Percentiles rank a stretch among this genome's conserved stretches.
Evolutionary conservation across 2,329 filamentous ascomycete species (phyloP).

Genomic region (Aspergillus sp.): DNA sequence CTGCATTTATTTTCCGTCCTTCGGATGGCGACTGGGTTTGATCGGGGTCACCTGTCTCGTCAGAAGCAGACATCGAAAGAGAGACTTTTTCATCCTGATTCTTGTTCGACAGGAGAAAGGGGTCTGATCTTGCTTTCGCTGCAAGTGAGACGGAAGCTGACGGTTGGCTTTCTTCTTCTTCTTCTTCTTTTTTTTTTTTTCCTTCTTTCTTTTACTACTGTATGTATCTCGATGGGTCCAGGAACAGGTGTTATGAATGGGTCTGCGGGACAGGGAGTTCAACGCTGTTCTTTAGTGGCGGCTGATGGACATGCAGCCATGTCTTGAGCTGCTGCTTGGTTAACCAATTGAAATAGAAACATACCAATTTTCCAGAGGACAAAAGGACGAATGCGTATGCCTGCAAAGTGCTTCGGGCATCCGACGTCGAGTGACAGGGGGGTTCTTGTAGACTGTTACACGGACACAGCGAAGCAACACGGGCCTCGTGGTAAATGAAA

Average conservation of each 20-base stretch:
- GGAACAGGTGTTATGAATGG: slow-evolving; percentile 33
- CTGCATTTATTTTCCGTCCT: not conserved
- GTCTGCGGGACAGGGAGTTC: slow-evolving; percentile 30
- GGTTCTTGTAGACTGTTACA: not conserved
- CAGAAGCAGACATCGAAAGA: slow-evolving; percentile 2
- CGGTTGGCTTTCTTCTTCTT: too few species aligned
- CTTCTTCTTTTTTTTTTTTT: too few species aligned
- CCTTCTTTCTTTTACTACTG: slow-evolving; percentile 17
- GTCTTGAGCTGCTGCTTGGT: slow-evolving; percentile 9
- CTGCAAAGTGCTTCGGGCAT: not conserved
- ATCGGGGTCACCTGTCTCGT: slow-evolving; percentile 6
- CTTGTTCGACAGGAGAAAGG: not conserved
- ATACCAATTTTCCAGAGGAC: not conserved
- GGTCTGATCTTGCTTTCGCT: slow-evolving; percentile 5
- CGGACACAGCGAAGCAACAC: not conserved
- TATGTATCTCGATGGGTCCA: slow-evolving; percentile 16
- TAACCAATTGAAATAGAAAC: slow-evolving; percentile 12
- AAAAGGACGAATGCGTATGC: not conserved
- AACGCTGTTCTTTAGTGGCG: slow-evolving; percentile 16
- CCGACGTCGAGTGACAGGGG: not conserved
- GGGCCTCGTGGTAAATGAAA: not conserved
- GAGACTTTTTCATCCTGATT: not conserved
- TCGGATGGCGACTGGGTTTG: not conserved
- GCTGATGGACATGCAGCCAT: slow-evolving; percentile 19
- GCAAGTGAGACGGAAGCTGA: slow-evolving; percentile 13